Percentiles rank a stretch among this genome's conserved stretches.
Conservation (phyloP, 352 stramenopile species). For the Phytophthora tubulina region DNA sequence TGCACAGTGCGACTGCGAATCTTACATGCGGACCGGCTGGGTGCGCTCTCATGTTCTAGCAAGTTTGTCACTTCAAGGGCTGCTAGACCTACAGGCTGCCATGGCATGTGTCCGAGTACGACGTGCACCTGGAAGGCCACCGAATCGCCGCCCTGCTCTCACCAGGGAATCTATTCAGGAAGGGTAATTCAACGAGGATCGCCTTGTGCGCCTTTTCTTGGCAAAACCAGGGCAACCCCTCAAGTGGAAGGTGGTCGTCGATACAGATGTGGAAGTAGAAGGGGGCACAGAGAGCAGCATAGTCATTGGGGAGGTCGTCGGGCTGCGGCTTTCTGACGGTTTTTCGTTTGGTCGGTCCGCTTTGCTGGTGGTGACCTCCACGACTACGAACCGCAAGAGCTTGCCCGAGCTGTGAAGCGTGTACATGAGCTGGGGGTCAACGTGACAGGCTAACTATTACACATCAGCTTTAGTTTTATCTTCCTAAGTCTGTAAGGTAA, state of each 20-base stretch:
- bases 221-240: neutral
- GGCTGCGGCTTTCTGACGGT: slow-evolving; percentile 3
- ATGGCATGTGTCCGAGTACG: too few relatives aligned
- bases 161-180: slow-evolving; percentile 1
- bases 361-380: neutral
- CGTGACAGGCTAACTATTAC: neutral
- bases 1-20: neutral
- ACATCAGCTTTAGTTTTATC: too few relatives aligned
- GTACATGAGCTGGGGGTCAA: neutral
- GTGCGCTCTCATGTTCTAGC: neutral
- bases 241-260: slow-evolving; percentile 3
- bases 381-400: neutral
- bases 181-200: neutral
- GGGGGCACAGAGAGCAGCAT: neutral
- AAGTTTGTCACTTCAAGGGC: neutral
- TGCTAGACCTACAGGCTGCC: slow-evolving; percentile 5
- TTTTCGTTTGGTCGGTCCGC: neutral
- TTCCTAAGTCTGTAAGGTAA: too few relatives aligned
- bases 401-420: too few relatives aligned
- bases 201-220: slow-evolving; percentile 7
- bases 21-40: neutral
- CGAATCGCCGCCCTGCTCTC: neutral
- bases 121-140: too few relatives aligned
- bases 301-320: slow-evolving; percentile 1
- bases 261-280: slow-evolving; percentile 1